Conservation (phyloP, 345 rosid species). For the Eucalyptus curtisii region DNA sequence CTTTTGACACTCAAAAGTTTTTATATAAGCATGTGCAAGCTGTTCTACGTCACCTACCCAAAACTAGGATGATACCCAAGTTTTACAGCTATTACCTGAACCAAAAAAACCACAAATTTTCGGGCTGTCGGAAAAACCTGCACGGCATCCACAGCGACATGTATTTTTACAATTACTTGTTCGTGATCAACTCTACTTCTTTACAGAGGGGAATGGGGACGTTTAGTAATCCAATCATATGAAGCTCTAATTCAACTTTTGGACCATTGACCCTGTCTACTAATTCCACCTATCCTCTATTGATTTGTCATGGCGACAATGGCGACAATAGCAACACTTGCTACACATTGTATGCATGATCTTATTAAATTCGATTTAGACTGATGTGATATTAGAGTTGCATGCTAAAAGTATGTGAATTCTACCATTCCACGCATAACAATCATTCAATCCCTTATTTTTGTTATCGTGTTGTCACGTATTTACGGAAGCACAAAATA, state of each 20-base stretch:
- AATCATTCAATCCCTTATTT: not conserved
- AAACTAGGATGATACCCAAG: not conserved
- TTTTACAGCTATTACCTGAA: not conserved
- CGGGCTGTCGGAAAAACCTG: not conserved
- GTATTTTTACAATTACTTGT: not conserved
- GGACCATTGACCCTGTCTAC: not conserved
- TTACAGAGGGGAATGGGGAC: not conserved
- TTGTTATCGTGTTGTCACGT: not conserved
- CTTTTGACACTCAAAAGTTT: not conserved
- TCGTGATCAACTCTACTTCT: not conserved
- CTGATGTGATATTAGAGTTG: too few relatives aligned
- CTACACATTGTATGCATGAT: not conserved
- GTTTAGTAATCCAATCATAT: not conserved
- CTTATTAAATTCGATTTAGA: not conserved
- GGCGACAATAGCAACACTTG: not conserved
- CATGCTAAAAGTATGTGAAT: not conserved
- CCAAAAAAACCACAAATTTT: not conserved
- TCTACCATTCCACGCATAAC: not conserved
- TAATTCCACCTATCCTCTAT: not conserved
- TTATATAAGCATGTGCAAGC: not conserved
- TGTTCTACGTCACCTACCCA: not conserved
- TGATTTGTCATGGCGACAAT: not conserved
- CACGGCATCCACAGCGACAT: not conserved
- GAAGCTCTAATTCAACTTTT: not conserved
- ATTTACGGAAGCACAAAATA: not conserved